Evolutionary conservation across 306 rosid genomes (phyloP), one percentile per base, ranked within the genome.

Genomic region (Medicago arabica): DNA sequence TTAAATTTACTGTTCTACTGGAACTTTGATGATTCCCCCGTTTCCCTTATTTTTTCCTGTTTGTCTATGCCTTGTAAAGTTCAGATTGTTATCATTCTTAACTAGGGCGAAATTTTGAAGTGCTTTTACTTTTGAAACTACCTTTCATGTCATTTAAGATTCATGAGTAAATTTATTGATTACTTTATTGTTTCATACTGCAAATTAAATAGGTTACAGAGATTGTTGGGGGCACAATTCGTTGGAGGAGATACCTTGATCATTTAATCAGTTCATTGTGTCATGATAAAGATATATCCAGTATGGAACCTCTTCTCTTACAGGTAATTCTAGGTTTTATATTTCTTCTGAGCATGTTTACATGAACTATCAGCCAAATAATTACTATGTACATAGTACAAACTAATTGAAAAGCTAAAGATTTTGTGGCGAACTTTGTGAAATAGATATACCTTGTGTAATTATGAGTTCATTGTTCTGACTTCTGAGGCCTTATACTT

Each of bases 221-320:
- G 36, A 81, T 92, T 63, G 98, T 92, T 39, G 96, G 92, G 5
- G 96, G 98, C 9, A 82, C 98, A 5, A 92, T 87, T 76, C 98
- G 98, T 68, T 92, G 98, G 98, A 92, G 90, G 85, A 82, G 98
- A 80, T 92, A 87, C 82, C 87, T 92, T 58, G 98, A 92, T 85
- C 89, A 90, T 87, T 73, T 92, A 73, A 90, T 92, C 70, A 85
- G 88, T 79, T 90, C 96, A 12, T 49, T 92, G 10, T 87, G 89
- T 79, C 87, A 72, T 23, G 90, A 86, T 62, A 88, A 88, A 58
- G 88, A 89, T 74, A 83, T 86, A 68, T 87, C 79, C 60, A 75
- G 85, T 67, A 84, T 92, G 89, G 98, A 92, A 65, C 98, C 96
- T 25, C 94, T 92, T 75, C 96, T 92, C 67, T 78, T 92, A 81